Percentiles rank a stretch among this genome's conserved stretches.
phyloP scores from a whole-genome alignment of 257 asterid genomes.

The Ajuga chamaepitys region DNA sequence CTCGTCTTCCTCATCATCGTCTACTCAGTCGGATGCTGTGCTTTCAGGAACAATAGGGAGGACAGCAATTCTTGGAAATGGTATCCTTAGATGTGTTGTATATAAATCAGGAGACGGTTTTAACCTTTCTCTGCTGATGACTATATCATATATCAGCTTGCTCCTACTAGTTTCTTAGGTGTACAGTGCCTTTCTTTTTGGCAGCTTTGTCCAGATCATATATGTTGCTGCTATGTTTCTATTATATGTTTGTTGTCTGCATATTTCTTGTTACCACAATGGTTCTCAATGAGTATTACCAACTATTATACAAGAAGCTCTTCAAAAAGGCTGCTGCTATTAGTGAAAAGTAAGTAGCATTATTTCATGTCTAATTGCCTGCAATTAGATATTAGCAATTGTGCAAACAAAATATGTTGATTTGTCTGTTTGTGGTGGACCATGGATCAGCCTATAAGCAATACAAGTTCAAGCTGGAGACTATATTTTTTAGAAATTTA shows the following conservation, averaged over 20 bases:
- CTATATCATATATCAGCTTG: slow-evolving; percentile 12
- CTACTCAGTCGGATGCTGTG: slow-evolving; percentile 78
- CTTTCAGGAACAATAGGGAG: slow-evolving; percentile 75
- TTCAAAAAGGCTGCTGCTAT: too few species aligned
- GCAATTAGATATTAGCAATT: too few species aligned
- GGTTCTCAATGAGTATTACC: too few species aligned
- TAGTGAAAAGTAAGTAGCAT: too few species aligned
- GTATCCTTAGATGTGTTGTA: slow-evolving; percentile 34
- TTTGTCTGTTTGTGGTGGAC: too few species aligned
- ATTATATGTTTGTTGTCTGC: background rate
- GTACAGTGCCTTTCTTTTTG: slow-evolving; percentile 17
- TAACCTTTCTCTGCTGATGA: too few species aligned
- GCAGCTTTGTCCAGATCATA: background rate
- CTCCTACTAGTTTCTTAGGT: slow-evolving; percentile 18
- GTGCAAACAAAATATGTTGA: too few species aligned
- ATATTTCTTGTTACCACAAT: background rate
- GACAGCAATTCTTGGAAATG: slow-evolving; percentile 63
- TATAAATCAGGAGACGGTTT: background rate
- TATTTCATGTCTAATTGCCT: too few species aligned
- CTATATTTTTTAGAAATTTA: too few species aligned
- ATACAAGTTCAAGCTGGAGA: too few species aligned
- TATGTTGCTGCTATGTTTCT: background rate
- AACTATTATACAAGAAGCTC: too few species aligned
- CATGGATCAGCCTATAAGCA: too few species aligned
- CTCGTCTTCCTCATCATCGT: slow-evolving; percentile 73